Conservation (phyloP, 352 stramenopile species). For the Phytophthora hybrid region DNA sequence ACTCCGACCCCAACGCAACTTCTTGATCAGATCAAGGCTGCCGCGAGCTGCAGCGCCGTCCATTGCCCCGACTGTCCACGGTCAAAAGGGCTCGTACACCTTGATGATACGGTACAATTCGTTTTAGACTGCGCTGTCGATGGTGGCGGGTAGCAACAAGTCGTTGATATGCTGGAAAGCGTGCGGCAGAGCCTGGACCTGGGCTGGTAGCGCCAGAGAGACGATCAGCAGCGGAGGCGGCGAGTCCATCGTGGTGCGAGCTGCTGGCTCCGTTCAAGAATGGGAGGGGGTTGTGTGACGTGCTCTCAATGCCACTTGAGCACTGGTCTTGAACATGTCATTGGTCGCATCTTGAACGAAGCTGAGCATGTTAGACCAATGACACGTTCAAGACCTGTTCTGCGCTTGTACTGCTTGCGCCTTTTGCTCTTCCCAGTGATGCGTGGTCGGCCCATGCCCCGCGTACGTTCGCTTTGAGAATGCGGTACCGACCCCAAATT, state of each 20-base stretch:
- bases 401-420: too few species aligned
- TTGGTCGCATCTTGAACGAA: too few species aligned
- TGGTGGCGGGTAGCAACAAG: not conserved
- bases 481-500: too few species aligned
- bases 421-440: too few species aligned
- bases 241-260: not conserved
- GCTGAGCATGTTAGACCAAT: too few species aligned
- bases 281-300: too few species aligned
- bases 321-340: too few species aligned
- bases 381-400: too few species aligned
- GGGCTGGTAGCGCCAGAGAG: not conserved
- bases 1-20: not conserved
- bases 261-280: not conserved
- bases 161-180: not conserved
- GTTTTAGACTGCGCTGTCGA: not conserved
- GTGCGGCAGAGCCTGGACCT: not conserved
- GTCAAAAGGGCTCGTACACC: not conserved
- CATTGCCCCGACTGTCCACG: not conserved
- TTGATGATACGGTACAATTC: not conserved
- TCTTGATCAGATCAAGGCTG: not conserved
- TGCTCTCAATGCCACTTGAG: too few species aligned
- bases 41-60: not conserved
- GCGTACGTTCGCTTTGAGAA: too few species aligned
- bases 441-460: too few species aligned
- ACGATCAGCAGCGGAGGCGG: not conserved